Evolutionary conservation across 1,284 basidiomycete genomes (phyloP), one percentile per base, ranked within the genome.

Genomic region (Schizophyllum amplum): DNA sequence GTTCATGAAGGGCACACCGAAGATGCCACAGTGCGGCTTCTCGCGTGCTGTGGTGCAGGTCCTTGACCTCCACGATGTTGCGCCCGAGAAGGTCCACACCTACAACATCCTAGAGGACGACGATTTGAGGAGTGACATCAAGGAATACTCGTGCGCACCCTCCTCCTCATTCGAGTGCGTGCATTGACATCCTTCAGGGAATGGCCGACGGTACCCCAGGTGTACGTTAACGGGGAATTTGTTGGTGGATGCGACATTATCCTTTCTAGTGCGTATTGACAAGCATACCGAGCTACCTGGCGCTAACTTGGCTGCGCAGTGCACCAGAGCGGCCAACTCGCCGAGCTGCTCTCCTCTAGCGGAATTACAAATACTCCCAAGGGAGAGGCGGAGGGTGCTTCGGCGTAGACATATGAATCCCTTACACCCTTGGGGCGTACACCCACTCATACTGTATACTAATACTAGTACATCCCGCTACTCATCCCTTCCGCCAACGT

Each of bases 171-270:
- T 24, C 5, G 23, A 20, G 21, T 48, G 22, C 9, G 9, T 2
- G 48, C 9, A 46, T 23, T n/a, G 53, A 51, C 25, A 46, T 54
- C 4, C 50, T 25, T 6, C 66, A 96, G 93, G 51, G 92, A 95
- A 67, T 99, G 96, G 96, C 96, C 96, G 17, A 99, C 96, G 20
- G 89, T 99, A 63, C 97, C 97, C 11, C 96, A 99, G 71, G 74
- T 99, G 7, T 99, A 97, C 68, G 80, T 98, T 47, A 86, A 92
- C 58, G 94, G 95, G 24, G 94, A 98, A 69, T 99, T 99, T 66
- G 80, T 98, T 25, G 96, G 96, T 52, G 96, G 96, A 52, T 98
- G 94, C 70, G 96, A 99, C 73, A 98, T 98, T 65, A 75, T 98
- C 55, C 72, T 98, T 25, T 84, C 84, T 63, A 98, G 94, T 95